Percentiles rank a stretch among this genome's conserved stretches.
Conservation (phyloP, 495 filamentous ascomycete genomes). For the Opeltia flavorubescens region DNA sequence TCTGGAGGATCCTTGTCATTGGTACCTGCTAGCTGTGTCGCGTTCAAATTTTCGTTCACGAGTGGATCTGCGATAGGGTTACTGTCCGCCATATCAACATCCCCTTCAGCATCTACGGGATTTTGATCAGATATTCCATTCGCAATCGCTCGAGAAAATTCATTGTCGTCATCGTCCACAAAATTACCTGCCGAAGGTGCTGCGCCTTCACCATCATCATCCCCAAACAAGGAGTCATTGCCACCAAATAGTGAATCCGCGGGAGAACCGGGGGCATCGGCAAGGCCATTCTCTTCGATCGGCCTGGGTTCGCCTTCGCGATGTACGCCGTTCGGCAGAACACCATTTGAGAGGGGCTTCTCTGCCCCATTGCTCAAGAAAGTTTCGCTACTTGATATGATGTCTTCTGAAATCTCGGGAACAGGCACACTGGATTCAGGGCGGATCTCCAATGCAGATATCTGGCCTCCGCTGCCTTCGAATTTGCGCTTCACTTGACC, state of each 20-base stretch:
- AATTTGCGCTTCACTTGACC: conserved; percentile 65
- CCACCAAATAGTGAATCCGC: conserved; percentile 52
- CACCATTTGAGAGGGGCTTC: conserved; percentile 34
- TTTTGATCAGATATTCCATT: conserved; percentile 41
- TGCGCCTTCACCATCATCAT: conserved; percentile 43
- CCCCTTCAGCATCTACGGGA: conserved; percentile 14
- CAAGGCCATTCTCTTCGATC: conserved; percentile 16
- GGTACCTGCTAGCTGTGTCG: not conserved
- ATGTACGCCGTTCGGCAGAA: conserved; percentile 33
- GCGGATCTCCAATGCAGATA: conserved; percentile 74
- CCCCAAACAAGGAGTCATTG: conserved; percentile 63
- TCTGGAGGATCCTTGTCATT: conserved; percentile 1
- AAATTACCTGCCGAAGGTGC: conserved; percentile 44
- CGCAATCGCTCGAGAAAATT: conserved; percentile 67
- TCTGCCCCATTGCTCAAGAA: conserved; percentile 48
- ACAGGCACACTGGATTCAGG: conserved; percentile 63
- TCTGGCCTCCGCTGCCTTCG: conserved; percentile 63
- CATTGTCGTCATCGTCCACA: conserved; percentile 74
- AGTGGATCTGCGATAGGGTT: conserved; percentile 4
- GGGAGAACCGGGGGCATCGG: conserved; percentile 44
- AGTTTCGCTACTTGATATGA: conserved; percentile 44
- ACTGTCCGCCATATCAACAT: conserved; percentile 21
- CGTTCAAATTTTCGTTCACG: not conserved
- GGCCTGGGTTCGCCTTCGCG: conserved; percentile 22
- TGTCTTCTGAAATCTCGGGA: conserved; percentile 53